Percentiles rank a stretch among this genome's conserved stretches.
Conservation (phyloP, 441 rosid genomes). For the Hura crepitans region DNA sequence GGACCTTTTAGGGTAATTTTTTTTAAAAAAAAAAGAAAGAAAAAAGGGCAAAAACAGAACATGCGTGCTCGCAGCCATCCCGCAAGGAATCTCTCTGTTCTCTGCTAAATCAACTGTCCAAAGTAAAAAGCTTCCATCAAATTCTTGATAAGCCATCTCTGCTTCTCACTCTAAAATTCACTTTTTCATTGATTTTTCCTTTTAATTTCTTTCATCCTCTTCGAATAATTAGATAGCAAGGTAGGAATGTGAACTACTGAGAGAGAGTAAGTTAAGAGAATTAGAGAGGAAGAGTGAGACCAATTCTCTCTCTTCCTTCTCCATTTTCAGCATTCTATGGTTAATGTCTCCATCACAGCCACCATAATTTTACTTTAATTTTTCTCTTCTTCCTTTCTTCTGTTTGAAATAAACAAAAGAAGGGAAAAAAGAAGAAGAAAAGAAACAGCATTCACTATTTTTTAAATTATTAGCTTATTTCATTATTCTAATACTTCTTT, state of each 20-base stretch:
- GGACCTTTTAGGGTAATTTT: too few species aligned
- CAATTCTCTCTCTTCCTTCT: neutral
- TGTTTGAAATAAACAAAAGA: constrained; percentile 18
- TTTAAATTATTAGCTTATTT: neutral
- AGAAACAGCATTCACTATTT: constrained; percentile 7
- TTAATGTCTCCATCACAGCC: constrained; percentile 17
- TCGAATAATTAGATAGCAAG: constrained; percentile 37
- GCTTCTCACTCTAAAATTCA: neutral
- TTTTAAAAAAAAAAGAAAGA: too few species aligned
- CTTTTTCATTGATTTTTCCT: neutral
- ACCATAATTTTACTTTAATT: neutral
- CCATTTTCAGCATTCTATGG: too few species aligned
- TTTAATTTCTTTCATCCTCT: neutral
- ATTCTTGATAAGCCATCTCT: too few species aligned
- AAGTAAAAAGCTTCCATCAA: too few species aligned
- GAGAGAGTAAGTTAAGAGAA: constrained; percentile 11
- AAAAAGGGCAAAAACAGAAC: neutral
- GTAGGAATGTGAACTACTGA: constrained; percentile 32
- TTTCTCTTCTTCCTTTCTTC: constrained; percentile 25
- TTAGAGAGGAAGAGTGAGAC: neutral
- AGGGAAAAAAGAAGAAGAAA: constrained; percentile 14
- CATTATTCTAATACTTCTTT: constrained; percentile 13
- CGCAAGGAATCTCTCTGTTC: constrained; percentile 29
- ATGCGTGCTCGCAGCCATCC: constrained; percentile 15
- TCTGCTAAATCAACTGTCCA: neutral